Conservation (phyloP, 1,284 basidiomycete genomes). For the Anthracocystis panici-leucophaei region DNA sequence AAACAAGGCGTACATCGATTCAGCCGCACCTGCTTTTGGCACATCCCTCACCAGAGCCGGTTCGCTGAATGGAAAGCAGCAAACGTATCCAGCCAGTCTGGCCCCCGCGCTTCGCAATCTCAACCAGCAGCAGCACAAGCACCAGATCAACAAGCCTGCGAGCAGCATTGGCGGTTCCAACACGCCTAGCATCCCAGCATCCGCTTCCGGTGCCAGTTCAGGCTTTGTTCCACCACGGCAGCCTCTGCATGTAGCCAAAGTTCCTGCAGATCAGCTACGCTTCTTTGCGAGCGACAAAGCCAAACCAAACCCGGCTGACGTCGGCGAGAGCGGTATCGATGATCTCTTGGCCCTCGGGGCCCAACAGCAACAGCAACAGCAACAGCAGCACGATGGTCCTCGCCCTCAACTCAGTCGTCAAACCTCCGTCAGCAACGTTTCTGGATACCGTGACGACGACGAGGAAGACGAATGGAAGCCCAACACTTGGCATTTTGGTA, state of each 20-base stretch:
- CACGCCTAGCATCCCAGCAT: conserved; percentile 30
- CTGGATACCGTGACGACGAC: conserved; percentile 20
- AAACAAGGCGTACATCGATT: conserved; percentile 44
- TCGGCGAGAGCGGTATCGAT: conserved; percentile 63
- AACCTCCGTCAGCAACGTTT: conserved; percentile 17
- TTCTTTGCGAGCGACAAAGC: conserved; percentile 50
- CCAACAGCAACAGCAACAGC: conserved; percentile 11
- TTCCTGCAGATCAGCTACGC: conserved; percentile 40
- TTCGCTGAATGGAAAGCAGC: conserved; percentile 17
- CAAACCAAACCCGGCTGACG: conserved; percentile 30
- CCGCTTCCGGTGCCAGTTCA: conserved; percentile 38
- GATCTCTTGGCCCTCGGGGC: conserved; percentile 52
- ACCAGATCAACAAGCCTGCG: conserved; percentile 2
- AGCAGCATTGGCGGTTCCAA: conserved; percentile 37
- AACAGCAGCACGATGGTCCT: conserved; percentile 1
- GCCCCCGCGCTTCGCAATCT: conserved; percentile 29
- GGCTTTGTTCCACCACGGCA: conserved; percentile 43
- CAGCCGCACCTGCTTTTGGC: conserved; percentile 15
- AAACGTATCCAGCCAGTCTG: conserved; percentile 28
- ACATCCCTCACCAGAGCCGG: conserved; percentile 23
- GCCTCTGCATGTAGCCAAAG: conserved; percentile 43
- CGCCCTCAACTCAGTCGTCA: conserved; percentile 21
- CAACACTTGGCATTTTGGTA: conserved; percentile 59
- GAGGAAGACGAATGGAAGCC: conserved; percentile 58
- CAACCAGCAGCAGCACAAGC: conserved; percentile 18